phyloP scores from a whole-genome alignment of 352 stramenopile genomes.

The Phytophthora sp. region DNA sequence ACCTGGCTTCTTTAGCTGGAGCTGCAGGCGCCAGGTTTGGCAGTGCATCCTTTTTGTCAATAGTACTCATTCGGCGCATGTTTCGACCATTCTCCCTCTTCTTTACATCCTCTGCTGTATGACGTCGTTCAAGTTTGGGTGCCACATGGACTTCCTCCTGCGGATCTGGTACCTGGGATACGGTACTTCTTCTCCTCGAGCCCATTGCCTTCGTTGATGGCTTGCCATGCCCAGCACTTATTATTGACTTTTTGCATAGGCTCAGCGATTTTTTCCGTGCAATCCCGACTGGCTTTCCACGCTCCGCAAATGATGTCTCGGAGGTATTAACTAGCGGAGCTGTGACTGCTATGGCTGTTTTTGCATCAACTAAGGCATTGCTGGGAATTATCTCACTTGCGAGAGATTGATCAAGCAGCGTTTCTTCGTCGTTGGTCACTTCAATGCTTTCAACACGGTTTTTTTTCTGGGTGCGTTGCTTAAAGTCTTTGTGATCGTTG shows the following conservation, averaged over 20 bases:
- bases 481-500: too few species aligned
- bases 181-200: slow-evolving; percentile 14
- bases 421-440: too few species aligned
- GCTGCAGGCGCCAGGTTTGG: not conserved
- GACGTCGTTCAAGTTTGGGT: slow-evolving; percentile 6
- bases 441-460: too few species aligned
- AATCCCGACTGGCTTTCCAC: not conserved
- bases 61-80: slow-evolving; percentile 11
- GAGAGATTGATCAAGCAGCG: too few species aligned
- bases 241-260: slow-evolving; percentile 12
- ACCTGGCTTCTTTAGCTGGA: not conserved
- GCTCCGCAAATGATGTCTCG: not conserved
- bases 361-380: too few species aligned
- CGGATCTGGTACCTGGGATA: slow-evolving; percentile 4
- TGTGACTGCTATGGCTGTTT: too few species aligned
- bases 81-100: not conserved
- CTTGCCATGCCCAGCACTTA: slow-evolving; percentile 1
- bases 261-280: slow-evolving; percentile 21
- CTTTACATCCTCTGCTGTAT: slow-evolving; percentile 20
- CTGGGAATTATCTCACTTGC: too few species aligned
- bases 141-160: not conserved
- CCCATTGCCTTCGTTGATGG: slow-evolving; percentile 4
- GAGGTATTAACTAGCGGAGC: too few species aligned
- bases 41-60: slow-evolving; percentile 3
- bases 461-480: too few species aligned